A percentile compares a stretch with the other conserved stretches of the same genome.
These are phyloP conservation scores for Fusarium virguliforme DNA, from an alignment of 2,329 filamentous ascomycete genomes.

Conservation along the genomic window DNA sequence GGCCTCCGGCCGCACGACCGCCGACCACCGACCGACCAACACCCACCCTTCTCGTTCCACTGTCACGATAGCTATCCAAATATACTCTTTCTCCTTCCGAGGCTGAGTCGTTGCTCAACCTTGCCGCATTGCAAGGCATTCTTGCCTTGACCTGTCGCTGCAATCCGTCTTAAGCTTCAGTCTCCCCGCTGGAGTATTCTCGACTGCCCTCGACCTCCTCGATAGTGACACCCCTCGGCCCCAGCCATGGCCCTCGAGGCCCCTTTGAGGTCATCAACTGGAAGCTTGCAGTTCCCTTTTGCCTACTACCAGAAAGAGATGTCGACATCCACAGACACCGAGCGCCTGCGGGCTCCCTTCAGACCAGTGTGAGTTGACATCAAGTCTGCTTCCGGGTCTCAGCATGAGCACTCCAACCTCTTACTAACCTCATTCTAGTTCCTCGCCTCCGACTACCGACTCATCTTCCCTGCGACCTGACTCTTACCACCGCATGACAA, in stretches of 20 bases:
- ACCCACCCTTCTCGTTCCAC: slow-evolving; percentile 19
- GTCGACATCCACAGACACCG: slow-evolving; percentile 69
- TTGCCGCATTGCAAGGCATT: slow-evolving; percentile 45
- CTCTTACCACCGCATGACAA: slow-evolving; percentile 65
- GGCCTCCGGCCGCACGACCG: slow-evolving; percentile 44
- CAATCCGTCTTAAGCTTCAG: slow-evolving; percentile 29
- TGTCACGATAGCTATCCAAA: slow-evolving; percentile 28
- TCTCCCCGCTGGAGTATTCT: slow-evolving; percentile 27
- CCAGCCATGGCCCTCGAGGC: slow-evolving; percentile 62
- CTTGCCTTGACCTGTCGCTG: slow-evolving; percentile 41
- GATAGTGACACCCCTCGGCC: slow-evolving; percentile 25
- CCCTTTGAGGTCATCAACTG: slow-evolving; percentile 75
- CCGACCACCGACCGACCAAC: slow-evolving; percentile 33
- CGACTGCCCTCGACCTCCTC: slow-evolving; percentile 32
- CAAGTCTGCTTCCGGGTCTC: slow-evolving; percentile 3
- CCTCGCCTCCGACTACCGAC: slow-evolving; percentile 59
- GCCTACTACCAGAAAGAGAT: slow-evolving; percentile 68
- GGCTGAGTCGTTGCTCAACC: slow-evolving; percentile 26
- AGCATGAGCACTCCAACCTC: background rate
- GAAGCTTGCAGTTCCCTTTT: slow-evolving; percentile 60
- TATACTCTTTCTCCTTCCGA: slow-evolving; percentile 11
- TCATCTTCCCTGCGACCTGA: slow-evolving; percentile 68
- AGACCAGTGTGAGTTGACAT: slow-evolving; percentile 65
- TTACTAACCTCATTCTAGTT: slow-evolving; percentile 49
- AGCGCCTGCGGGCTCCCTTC: slow-evolving; percentile 65